phyloP scores from a whole-genome alignment of 2,329 filamentous ascomycete genomes.

The Boeremia lycopersici region DNA sequence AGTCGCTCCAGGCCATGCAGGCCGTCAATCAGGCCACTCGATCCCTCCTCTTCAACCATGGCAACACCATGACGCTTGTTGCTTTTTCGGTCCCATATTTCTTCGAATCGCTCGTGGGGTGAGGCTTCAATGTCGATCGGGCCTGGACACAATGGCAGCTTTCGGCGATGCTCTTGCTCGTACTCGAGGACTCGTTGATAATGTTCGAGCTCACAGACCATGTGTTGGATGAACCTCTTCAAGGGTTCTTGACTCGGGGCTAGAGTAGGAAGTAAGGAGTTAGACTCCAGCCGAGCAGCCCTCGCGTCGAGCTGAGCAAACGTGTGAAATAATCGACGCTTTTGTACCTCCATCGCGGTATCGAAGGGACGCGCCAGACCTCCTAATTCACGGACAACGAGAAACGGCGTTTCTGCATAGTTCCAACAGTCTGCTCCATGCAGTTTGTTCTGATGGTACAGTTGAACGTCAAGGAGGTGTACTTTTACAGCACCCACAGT shows the following conservation, averaged over 20 bases:
- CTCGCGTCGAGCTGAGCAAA: conserved; percentile 17
- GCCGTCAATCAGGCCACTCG: conserved; percentile 12
- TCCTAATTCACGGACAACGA: conserved; percentile 30
- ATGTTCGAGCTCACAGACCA: conserved; percentile 26
- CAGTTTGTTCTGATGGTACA: conserved; percentile 30
- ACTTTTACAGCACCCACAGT: conserved; percentile 26
- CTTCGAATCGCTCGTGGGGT: conserved; percentile 31
- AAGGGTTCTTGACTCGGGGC: conserved; percentile 12
- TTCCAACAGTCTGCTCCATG: conserved; percentile 29
- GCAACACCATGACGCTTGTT: conserved; percentile 28
- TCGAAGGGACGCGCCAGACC: conserved; percentile 26
- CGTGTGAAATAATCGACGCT: conserved; percentile 28
- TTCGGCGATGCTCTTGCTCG: conserved; percentile 30
- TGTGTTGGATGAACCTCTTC: conserved; percentile 23
- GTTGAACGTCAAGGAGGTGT: conserved; percentile 35
- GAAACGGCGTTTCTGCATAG: conserved; percentile 31
- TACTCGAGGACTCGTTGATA: conserved; percentile 31
- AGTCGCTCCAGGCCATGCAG: conserved; percentile 15
- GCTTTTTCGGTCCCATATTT: conserved; percentile 27
- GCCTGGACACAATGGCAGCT: conserved; percentile 32
- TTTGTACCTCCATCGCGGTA: conserved; percentile 27
- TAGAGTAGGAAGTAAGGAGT: conserved; percentile 9
- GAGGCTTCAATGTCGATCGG: conserved; percentile 26
- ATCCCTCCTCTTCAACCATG: conserved; percentile 8
- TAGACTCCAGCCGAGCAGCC: conserved; percentile 15